phyloP scores from a whole-genome alignment of 106 monocot species.

The Chionographis japonica region DNA sequence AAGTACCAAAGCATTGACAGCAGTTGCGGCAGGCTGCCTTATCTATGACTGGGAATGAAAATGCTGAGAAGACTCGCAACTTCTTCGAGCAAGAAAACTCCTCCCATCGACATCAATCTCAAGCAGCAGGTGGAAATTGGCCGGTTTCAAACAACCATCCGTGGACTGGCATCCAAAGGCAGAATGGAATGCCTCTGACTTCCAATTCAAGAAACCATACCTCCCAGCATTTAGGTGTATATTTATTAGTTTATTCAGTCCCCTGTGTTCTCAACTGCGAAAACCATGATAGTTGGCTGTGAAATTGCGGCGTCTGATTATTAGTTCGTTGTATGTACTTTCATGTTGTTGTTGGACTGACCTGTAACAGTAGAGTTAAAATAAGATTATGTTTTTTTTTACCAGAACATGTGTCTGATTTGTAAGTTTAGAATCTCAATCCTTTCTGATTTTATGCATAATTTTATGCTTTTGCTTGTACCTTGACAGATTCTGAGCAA shows the following conservation, averaged over 20 bases:
- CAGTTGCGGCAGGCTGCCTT: background rate
- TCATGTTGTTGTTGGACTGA: no score
- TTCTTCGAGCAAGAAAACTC: constrained; percentile 29
- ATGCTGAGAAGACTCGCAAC: constrained; percentile 22
- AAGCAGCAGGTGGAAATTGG: constrained; percentile 10
- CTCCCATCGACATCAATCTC: constrained; percentile 19
- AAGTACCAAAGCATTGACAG: background rate
- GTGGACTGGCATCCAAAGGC: constrained; percentile 10
- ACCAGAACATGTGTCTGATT: background rate
- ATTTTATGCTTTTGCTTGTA: background rate
- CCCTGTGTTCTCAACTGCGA: no score
- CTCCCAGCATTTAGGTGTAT: constrained; percentile 7
- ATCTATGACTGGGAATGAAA: constrained; percentile 34
- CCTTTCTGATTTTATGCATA: background rate
- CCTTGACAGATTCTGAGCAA: constrained; percentile 18
- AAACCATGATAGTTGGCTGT: background rate
- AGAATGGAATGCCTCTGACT: constrained; percentile 1
- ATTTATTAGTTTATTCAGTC: background rate
- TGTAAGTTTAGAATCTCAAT: background rate
- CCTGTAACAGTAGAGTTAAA: background rate
- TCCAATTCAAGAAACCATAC: constrained; percentile 1
- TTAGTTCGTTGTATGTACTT: no score
- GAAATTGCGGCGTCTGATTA: background rate
- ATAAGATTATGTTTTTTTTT: background rate
- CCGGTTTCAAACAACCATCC: constrained; percentile 12